Percentiles rank a stretch among this genome's conserved stretches.
Evolutionary conservation across 208 protist species (phyloP).

Genomic region (Trypanosoma cruzi): DNA sequence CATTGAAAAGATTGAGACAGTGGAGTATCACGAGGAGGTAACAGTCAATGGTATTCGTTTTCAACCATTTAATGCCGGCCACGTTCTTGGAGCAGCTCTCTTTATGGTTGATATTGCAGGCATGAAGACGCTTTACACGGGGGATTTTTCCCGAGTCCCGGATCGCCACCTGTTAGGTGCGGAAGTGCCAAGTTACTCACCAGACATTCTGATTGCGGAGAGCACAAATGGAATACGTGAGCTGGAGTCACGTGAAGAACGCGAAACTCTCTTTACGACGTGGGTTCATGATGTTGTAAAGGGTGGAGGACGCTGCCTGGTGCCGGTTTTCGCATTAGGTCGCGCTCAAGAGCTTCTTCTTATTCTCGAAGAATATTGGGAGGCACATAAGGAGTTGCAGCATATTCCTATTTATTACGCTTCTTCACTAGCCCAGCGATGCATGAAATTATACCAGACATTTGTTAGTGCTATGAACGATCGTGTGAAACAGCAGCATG

Average conservation of each 20-base stretch:
- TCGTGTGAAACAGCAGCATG: constrained; percentile 92
- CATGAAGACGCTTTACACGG: constrained; percentile 98
- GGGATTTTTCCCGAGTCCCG: constrained; percentile 97
- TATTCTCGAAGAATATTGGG: constrained; percentile 99
- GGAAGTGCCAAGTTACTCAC: constrained; percentile 92
- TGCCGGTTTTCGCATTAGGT: constrained; percentile 99
- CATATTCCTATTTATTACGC: constrained; percentile 99
- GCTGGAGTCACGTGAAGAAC: constrained; percentile 94
- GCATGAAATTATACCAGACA: constrained; percentile 98
- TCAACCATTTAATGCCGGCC: constrained; percentile 97
- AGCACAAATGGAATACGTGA: constrained; percentile 98
- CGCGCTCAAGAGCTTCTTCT: constrained; percentile 98
- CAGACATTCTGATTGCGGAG: constrained; percentile 98
- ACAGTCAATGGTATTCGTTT: constrained; percentile 97
- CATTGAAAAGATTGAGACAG: constrained; percentile 96
- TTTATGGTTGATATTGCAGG: constrained; percentile 99
- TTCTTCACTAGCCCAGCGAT: constrained; percentile 97
- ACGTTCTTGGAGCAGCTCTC: constrained; percentile 98
- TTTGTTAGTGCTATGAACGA: constrained; percentile 99
- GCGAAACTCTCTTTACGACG: constrained; percentile 96
- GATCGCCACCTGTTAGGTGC: constrained; percentile 99
- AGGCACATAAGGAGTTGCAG: constrained; percentile 96
- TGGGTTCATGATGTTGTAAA: constrained; percentile 93
- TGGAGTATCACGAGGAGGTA: constrained; percentile 98
- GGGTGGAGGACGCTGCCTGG: constrained; percentile 96